Conservation (phyloP, 2,329 filamentous ascomycete genomes). For the Metarhizium rileyi region DNA sequence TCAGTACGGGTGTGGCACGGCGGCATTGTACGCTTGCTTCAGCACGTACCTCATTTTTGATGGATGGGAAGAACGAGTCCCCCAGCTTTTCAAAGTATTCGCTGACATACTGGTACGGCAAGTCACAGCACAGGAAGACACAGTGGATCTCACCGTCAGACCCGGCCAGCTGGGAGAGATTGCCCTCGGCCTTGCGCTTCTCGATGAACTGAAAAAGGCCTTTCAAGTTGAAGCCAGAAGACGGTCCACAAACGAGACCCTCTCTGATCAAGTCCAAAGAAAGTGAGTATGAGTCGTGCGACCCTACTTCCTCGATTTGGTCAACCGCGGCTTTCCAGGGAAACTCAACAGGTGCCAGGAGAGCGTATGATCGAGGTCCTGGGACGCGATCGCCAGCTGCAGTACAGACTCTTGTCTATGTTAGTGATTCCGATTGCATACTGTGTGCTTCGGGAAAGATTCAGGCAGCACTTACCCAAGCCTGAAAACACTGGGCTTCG, state of each 20-base stretch:
- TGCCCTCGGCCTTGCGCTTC: constrained; percentile 35
- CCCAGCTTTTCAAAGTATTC: constrained; percentile 50
- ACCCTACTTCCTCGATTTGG: constrained; percentile 45
- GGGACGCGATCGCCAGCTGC: constrained; percentile 47
- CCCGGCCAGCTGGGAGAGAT: constrained; percentile 32
- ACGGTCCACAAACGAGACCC: constrained; percentile 50
- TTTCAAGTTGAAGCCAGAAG: constrained; percentile 47
- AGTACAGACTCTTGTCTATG: constrained; percentile 37
- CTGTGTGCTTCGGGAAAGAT: too few relatives aligned
- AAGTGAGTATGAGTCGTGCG: constrained; percentile 39
- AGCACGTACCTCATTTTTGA: constrained; percentile 31
- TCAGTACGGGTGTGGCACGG: not conserved
- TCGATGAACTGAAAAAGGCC: constrained; percentile 41
- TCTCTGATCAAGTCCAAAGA: constrained; percentile 46
- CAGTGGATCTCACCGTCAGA: constrained; percentile 37
- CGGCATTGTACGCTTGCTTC: not conserved
- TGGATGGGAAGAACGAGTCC: constrained; percentile 35
- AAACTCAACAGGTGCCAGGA: constrained; percentile 42
- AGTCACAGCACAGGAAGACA: constrained; percentile 52
- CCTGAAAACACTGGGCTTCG: constrained; percentile 36
- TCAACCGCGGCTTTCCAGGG: constrained; percentile 49
- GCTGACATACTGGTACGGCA: constrained; percentile 53
- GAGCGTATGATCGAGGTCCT: constrained; percentile 43
- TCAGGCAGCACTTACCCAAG: constrained; percentile 19
- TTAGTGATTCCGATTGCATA: not conserved